These are phyloP conservation scores for Lepiota subincarnata DNA, from an alignment of 768 basidiomycete species.

Conservation along the genomic window DNA sequence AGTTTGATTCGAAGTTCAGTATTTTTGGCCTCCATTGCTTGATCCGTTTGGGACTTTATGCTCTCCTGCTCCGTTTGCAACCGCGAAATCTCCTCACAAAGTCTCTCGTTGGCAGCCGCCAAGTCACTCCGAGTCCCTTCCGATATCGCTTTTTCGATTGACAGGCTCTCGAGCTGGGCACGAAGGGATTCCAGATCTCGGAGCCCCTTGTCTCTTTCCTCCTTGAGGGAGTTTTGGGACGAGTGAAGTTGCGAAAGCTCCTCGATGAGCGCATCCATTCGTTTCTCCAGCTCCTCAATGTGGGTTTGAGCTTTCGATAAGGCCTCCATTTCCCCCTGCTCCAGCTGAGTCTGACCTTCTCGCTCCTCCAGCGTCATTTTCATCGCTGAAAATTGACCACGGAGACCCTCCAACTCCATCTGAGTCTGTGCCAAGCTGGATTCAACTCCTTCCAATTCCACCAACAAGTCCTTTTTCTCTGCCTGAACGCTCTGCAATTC, in stretches of 20 bases:
- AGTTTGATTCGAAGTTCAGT: conserved; percentile 30
- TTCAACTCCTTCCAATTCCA: not conserved
- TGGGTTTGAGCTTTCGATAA: conserved; percentile 17
- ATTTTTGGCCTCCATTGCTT: conserved; percentile 31
- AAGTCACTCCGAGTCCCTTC: not conserved
- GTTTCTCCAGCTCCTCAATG: conserved; percentile 15
- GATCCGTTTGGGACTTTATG: conserved; percentile 19
- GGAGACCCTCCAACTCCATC: not conserved
- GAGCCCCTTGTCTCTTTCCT: conserved; percentile 13
- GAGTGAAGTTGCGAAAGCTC: conserved; percentile 3
- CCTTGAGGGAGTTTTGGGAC: conserved; percentile 15
- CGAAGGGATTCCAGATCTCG: not conserved
- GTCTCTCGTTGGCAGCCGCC: not conserved
- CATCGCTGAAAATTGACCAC: not conserved
- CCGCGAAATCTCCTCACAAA: conserved; percentile 17
- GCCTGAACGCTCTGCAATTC: conserved; percentile 7
- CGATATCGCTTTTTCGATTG: not conserved
- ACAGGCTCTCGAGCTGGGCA: not conserved
- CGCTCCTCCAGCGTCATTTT: not conserved
- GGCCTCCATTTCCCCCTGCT: conserved; percentile 16
- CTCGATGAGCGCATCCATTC: conserved; percentile 12
- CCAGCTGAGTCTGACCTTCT: conserved; percentile 2
- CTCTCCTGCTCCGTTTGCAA: conserved; percentile 27
- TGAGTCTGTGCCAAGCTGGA: not conserved
- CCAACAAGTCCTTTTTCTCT: not conserved